Evolutionary conservation across 305 asterid genomes (phyloP).

Genomic region (Solanum hybrid): DNA sequence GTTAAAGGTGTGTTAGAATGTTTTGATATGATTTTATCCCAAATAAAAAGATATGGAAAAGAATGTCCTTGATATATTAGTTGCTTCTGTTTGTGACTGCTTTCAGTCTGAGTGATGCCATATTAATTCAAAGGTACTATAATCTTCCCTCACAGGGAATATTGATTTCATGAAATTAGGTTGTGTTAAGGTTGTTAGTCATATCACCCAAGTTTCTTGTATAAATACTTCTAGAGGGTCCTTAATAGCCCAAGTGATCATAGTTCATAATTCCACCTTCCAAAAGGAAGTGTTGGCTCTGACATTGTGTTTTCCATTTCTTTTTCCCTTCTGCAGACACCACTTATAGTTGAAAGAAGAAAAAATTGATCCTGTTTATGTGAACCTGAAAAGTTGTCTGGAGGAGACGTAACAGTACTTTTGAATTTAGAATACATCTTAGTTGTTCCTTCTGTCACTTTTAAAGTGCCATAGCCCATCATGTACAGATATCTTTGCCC

Average conservation of each 20-base stretch:
- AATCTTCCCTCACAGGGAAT: neutral
- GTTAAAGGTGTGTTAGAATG: constrained; percentile 52
- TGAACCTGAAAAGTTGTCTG: neutral
- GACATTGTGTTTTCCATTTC: neutral
- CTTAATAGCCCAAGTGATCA: neutral
- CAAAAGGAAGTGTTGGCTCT: neutral
- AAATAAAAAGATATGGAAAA: neutral
- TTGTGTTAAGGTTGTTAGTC: neutral
- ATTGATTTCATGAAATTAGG: neutral
- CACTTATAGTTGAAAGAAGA: neutral
- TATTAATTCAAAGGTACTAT: neutral
- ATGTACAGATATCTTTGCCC: neutral
- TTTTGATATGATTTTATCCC: neutral
- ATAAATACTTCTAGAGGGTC: neutral
- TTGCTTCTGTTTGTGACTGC: neutral
- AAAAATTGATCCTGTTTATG: neutral
- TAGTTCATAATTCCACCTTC: neutral
- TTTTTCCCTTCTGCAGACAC: neutral
- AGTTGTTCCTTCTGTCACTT: neutral
- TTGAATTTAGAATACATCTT: neutral
- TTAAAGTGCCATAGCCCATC: neutral
- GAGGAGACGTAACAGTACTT: neutral
- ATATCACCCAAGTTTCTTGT: neutral
- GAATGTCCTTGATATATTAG: neutral
- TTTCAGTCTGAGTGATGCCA: neutral